Conservation (phyloP, 176 grass and related monocot species). For the Triticum urartu region DNA sequence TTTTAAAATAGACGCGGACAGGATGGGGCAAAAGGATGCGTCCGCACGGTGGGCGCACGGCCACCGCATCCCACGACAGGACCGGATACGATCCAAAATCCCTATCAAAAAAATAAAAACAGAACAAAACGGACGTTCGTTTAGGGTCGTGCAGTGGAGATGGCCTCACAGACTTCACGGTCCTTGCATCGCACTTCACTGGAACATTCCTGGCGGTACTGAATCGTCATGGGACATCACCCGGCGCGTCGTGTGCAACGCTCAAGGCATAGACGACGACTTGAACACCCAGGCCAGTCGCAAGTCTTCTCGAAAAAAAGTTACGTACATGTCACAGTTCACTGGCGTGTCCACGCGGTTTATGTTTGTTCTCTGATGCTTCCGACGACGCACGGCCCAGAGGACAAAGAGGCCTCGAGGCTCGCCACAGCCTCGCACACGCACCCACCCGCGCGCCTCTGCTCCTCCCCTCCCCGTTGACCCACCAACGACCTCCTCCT, state of each 20-base stretch:
- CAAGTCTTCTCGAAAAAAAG: background rate
- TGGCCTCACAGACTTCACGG: too few species aligned
- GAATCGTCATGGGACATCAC: too few species aligned
- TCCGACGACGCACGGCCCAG: background rate
- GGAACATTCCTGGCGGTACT: too few species aligned
- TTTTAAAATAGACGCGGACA: too few species aligned
- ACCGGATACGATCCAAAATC: too few species aligned
- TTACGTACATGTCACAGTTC: background rate
- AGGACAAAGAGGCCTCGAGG: background rate
- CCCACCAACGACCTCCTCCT: background rate
- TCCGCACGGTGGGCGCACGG: too few species aligned
- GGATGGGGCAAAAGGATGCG: too few species aligned
- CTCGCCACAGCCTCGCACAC: background rate
- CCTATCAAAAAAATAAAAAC: too few species aligned
- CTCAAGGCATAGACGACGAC: background rate
- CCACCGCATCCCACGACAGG: too few species aligned
- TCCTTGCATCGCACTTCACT: too few species aligned
- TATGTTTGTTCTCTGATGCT: constrained; percentile 1
- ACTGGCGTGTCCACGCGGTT: constrained; percentile 3
- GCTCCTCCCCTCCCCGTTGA: background rate
- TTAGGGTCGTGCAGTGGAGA: too few species aligned
- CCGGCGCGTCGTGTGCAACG: background rate
- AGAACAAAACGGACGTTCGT: too few species aligned
- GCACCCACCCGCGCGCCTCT: background rate
- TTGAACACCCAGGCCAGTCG: background rate